Evolutionary conservation across 2,329 filamentous ascomycete genomes (phyloP), one percentile per base, ranked within the genome.

Genomic region (Sclerotinia subarctica): DNA sequence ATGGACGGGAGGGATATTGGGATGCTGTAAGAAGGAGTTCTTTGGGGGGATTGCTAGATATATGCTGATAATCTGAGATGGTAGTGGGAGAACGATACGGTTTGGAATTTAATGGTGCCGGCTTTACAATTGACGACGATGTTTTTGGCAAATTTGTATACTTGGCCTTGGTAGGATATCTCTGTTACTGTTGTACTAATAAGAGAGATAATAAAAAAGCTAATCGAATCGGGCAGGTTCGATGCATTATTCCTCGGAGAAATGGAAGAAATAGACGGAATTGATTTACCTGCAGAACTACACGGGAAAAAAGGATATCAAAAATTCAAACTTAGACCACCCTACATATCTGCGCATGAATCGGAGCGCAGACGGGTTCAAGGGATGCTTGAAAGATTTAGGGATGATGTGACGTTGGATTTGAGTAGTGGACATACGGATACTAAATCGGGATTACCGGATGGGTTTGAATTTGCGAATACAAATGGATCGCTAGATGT

Each of bases 201-300:
- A 3, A 3, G 10, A 11, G 7, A 15, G 15, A 26, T 3, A 2
- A 19, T 13, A 46, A 29, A 19, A 19, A 46, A 29, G 32, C 44
- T 59, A n/a, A 58, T 7, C 4, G 29, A 8, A 35, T 35, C 5
- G n/a, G n/a, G 17, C 5, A 66, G 64, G 64, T 66, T 66, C n/a
- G 64, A 66, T n/a, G 64, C 52, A 29, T 47, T 66, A 19, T 66
- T 66, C 53, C 26, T 47, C 5, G 64, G 64, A 17, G 52, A 35
- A 1, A 47, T 58, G 26, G 38, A 57, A 58, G 64, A 58, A 29
- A 32, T 66, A 19, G 38, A 56, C 1, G 26, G 19, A 3, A 17
- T 47, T 6, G 52, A 66, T 24, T 38, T 66, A 10, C 64, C 64
- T 8, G 53, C 44, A 1, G 42, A 66, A 56, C 38, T 35, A 15